Conservation (phyloP, 768 basidiomycete species). For the Panus rudis region DNA sequence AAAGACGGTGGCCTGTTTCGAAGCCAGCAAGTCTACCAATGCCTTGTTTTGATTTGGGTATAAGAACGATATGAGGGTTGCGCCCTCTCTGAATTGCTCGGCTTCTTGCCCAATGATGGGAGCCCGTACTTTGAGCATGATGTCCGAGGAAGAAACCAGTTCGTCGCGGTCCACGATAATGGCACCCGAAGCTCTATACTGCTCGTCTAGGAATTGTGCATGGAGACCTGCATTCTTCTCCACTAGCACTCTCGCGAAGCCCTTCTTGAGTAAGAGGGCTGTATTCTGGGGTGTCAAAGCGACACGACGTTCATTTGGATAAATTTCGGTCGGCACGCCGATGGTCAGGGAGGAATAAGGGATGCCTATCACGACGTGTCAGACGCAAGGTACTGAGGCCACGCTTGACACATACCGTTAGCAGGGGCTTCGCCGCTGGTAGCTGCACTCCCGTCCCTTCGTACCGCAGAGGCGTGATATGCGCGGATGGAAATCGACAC, state of each 20-base stretch:
- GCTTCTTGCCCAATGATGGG: conserved; percentile 61
- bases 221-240: conserved; percentile 63
- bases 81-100: conserved; percentile 57
- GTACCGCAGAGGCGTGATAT: conserved; percentile 4
- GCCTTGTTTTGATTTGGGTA: conserved; percentile 78
- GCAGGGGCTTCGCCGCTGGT: conserved; percentile 4
- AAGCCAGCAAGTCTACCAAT: conserved; percentile 63
- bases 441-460: conserved; percentile 8
- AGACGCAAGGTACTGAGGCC: not conserved
- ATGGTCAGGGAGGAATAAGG: conserved; percentile 71
- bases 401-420: conserved; percentile 6
- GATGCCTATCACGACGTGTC: conserved; percentile 28
- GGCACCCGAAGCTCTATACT: conserved; percentile 74
- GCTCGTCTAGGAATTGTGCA: conserved; percentile 77
- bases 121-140: conserved; percentile 81
- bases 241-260: conserved; percentile 66
- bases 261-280: conserved; percentile 72
- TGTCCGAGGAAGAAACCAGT: conserved; percentile 62
- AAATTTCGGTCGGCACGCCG: conserved; percentile 73
- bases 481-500: conserved; percentile 4
- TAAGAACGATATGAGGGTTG: conserved; percentile 77
- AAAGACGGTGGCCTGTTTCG: conserved; percentile 63
- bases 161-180: conserved; percentile 67
- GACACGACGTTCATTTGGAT: conserved; percentile 73
- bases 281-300: conserved; percentile 78